Conservation (phyloP, 2,329 filamentous ascomycete genomes). For the Elsinoe arachidis region DNA sequence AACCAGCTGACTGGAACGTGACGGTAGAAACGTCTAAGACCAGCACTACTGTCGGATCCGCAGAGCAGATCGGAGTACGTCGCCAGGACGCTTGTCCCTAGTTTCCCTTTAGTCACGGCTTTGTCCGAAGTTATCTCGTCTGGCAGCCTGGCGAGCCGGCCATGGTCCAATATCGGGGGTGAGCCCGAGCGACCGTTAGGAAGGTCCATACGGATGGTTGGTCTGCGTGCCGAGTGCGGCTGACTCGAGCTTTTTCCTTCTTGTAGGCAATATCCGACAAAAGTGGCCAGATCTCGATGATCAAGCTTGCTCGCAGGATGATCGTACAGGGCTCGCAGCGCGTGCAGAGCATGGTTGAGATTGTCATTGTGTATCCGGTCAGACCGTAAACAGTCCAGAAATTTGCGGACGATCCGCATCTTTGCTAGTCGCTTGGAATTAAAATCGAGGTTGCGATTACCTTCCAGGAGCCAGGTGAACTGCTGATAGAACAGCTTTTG, state of each 20-base stretch:
- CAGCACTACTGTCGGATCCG: conserved; percentile 55
- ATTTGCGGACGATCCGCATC: conserved; percentile 90
- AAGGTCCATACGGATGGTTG: conserved; percentile 12
- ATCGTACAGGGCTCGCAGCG: conserved; percentile 70
- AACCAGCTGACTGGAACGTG: conserved; percentile 81
- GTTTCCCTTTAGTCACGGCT: conserved; percentile 43
- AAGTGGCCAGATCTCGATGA: conserved; percentile 77
- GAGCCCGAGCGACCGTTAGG: conserved; percentile 3
- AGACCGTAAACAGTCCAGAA: conserved; percentile 82
- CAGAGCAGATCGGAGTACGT: conserved; percentile 75
- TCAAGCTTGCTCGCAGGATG: conserved; percentile 77
- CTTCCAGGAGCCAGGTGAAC: conserved; percentile 78
- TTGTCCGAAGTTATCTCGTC: background rate
- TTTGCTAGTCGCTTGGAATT: conserved; percentile 77
- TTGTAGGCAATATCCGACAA: conserved; percentile 87
- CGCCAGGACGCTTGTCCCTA: conserved; percentile 65
- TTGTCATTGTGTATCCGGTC: conserved; percentile 67
- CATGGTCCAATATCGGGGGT: conserved; percentile 4
- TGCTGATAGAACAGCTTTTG: conserved; percentile 90
- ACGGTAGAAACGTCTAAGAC: conserved; percentile 79
- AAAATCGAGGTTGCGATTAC: conserved; percentile 85
- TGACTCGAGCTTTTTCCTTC: conserved; percentile 32
- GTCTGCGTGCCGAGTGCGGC: background rate
- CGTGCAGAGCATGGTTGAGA: conserved; percentile 65
- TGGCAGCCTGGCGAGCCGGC: background rate